These are phyloP conservation scores for Globisporangium spinosum DNA, from an alignment of 352 stramenopile genomes.

Conservation along the genomic window DNA sequence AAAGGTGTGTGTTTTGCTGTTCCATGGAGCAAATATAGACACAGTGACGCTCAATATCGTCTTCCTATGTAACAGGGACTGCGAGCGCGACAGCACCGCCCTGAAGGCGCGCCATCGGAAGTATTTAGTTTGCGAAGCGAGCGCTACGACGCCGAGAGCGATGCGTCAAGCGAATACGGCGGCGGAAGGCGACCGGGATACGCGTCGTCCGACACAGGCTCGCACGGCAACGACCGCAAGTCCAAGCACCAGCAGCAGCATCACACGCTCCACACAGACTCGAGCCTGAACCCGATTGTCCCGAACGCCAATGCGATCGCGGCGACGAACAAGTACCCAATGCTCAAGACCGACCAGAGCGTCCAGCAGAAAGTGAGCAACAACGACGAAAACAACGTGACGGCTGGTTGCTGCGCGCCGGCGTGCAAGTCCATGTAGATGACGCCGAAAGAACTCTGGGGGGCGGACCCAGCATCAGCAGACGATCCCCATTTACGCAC, in stretches of 20 bases:
- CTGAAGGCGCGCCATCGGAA: slow-evolving; percentile 69
- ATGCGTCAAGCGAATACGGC: slow-evolving; percentile 76
- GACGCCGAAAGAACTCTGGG: neutral
- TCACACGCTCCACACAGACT: slow-evolving; percentile 51
- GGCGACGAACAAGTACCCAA: slow-evolving; percentile 52
- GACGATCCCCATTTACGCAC: neutral
- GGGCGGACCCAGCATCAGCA: neutral
- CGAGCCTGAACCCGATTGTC: slow-evolving; percentile 55
- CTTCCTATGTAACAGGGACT: slow-evolving; percentile 38
- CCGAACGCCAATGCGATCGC: slow-evolving; percentile 70
- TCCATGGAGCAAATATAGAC: too few relatives aligned
- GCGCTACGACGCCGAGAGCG: slow-evolving; percentile 77
- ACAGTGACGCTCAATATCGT: too few relatives aligned
- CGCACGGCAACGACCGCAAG: slow-evolving; percentile 35
- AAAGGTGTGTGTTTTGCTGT: slow-evolving; percentile 24
- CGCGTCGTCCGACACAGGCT: slow-evolving; percentile 64
- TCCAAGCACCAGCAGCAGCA: slow-evolving; percentile 25
- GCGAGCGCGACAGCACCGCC: slow-evolving; percentile 62
- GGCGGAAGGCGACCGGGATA: slow-evolving; percentile 44
- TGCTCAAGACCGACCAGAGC: slow-evolving; percentile 76
- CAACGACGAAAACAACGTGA: slow-evolving; percentile 34
- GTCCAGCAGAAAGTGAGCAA: slow-evolving; percentile 32
- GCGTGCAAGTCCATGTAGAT: slow-evolving; percentile 58
- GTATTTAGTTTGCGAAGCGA: slow-evolving; percentile 81
- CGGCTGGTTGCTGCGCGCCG: slow-evolving; percentile 56